Percentiles rank a stretch among this genome's conserved stretches.
These are phyloP conservation scores for Apiotrichum akiyoshidainum DNA, from an alignment of 1,284 basidiomycete genomes.

Conservation along the genomic window DNA sequence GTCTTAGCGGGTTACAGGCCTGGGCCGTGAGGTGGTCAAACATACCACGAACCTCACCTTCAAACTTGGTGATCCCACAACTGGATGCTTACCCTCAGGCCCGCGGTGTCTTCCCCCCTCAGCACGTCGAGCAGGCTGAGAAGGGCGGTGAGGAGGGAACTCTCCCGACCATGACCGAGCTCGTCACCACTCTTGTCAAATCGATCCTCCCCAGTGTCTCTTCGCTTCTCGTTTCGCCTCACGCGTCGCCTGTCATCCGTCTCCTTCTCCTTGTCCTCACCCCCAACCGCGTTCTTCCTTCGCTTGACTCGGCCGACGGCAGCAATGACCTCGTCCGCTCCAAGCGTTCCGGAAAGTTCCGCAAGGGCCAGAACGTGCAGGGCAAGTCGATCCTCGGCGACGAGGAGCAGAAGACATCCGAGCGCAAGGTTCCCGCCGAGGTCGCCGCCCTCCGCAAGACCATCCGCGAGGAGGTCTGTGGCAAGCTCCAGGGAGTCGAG, in stretches of 20 bases:
- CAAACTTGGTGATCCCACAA: neutral
- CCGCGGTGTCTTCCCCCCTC: slow-evolving; percentile 61
- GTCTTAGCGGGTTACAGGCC: slow-evolving; percentile 14
- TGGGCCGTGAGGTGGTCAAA: neutral
- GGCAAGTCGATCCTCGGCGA: slow-evolving; percentile 49
- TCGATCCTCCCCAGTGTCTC: slow-evolving; percentile 57
- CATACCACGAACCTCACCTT: too few relatives aligned
- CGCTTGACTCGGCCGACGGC: slow-evolving; percentile 50
- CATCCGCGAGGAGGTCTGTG: slow-evolving; percentile 59
- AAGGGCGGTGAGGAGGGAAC: slow-evolving; percentile 54
- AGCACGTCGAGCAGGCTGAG: slow-evolving; percentile 50
- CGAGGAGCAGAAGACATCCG: slow-evolving; percentile 26
- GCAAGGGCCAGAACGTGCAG: slow-evolving; percentile 46
- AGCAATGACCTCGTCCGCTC: slow-evolving; percentile 40
- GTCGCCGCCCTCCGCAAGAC: slow-evolving; percentile 22
- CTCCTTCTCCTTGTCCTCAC: slow-evolving; percentile 71
- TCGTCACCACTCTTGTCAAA: slow-evolving; percentile 24
- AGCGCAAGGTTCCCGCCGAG: slow-evolving; percentile 34
- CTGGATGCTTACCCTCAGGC: slow-evolving; percentile 52
- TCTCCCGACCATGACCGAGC: slow-evolving; percentile 64
- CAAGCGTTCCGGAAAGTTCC: slow-evolving; percentile 47
- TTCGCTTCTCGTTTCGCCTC: slow-evolving; percentile 70
- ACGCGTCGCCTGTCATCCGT: slow-evolving; percentile 81
- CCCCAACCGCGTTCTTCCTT: slow-evolving; percentile 49
- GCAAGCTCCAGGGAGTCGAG: slow-evolving; percentile 65